These are phyloP conservation scores for Cornus suecica DNA, from an alignment of 148 eudicot genomes.

Conservation along the genomic window DNA sequence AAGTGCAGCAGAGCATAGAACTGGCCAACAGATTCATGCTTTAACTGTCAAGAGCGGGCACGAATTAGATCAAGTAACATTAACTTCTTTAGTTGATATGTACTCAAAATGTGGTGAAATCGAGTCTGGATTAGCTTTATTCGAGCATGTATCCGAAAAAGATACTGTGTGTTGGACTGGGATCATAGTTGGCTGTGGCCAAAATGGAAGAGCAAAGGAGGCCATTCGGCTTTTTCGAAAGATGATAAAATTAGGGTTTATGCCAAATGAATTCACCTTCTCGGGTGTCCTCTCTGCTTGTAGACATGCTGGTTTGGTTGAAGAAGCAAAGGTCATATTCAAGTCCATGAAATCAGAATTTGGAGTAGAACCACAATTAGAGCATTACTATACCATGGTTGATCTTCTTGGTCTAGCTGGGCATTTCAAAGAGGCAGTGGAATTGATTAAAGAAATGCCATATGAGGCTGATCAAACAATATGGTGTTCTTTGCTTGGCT, in stretches of 20 bases:
- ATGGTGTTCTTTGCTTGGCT: neutral
- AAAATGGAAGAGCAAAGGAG: slow-evolving; percentile 1
- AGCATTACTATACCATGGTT: slow-evolving; percentile 1
- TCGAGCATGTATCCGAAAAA: neutral
- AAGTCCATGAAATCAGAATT: no score
- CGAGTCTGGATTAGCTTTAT: slow-evolving; percentile 2
- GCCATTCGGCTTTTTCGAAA: neutral
- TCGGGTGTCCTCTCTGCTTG: neutral
- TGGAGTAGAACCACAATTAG: no score
- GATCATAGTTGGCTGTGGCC: neutral
- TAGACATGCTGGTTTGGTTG: neutral
- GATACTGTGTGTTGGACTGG: neutral
- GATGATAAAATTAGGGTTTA: neutral
- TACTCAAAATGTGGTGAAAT: slow-evolving; percentile 1
- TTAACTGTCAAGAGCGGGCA: neutral
- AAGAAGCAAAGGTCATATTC: neutral
- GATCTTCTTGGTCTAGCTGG: slow-evolving; percentile 4
- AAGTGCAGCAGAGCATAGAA: neutral
- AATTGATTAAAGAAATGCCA: neutral
- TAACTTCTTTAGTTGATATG: neutral
- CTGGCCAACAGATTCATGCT: neutral
- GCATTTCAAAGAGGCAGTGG: neutral
- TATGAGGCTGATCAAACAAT: neutral
- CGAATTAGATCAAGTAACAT: neutral
- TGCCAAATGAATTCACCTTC: neutral